A percentile compares a stretch with the other conserved stretches of the same genome.
Conservation (phyloP, 2,329 filamentous ascomycete genomes). For the Monosporascus sp. region DNA sequence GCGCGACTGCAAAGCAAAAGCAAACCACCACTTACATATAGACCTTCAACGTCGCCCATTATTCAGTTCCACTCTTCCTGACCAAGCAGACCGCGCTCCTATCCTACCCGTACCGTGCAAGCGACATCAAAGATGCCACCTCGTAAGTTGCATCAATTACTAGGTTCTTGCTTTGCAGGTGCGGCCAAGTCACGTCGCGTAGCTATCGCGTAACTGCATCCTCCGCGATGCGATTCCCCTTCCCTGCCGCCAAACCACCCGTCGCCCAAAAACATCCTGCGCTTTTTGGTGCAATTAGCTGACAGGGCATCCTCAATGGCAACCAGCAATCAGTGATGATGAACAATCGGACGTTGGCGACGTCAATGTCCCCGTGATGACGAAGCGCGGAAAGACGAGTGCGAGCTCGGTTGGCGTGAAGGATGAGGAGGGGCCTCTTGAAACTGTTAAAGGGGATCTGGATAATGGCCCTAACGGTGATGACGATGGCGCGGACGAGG, state of each 20-base stretch:
- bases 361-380: constrained; percentile 11
- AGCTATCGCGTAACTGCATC: too few relatives aligned
- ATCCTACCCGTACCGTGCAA: neutral
- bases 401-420: constrained; percentile 11
- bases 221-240: neutral
- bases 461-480: constrained; percentile 11
- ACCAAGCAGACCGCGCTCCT: too few relatives aligned
- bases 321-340: constrained; percentile 37
- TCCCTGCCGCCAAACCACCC: neutral
- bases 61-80: too few relatives aligned
- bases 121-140: constrained; percentile 10
- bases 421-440: constrained; percentile 21
- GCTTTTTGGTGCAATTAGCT: neutral
- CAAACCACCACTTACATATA: too few relatives aligned
- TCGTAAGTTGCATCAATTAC: constrained; percentile 7
- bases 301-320: constrained; percentile 4
- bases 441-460: constrained; percentile 11
- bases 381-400: constrained; percentile 9
- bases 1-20: too few relatives aligned
- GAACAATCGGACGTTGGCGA: constrained; percentile 31
- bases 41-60: too few relatives aligned
- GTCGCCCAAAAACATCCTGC: neutral
- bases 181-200: neutral
- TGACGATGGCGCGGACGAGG: constrained; percentile 16
- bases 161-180: constrained; percentile 1